These are phyloP conservation scores for Aquanectria penicillioides DNA, from an alignment of 2,329 filamentous ascomycete species.

Conservation along the genomic window DNA sequence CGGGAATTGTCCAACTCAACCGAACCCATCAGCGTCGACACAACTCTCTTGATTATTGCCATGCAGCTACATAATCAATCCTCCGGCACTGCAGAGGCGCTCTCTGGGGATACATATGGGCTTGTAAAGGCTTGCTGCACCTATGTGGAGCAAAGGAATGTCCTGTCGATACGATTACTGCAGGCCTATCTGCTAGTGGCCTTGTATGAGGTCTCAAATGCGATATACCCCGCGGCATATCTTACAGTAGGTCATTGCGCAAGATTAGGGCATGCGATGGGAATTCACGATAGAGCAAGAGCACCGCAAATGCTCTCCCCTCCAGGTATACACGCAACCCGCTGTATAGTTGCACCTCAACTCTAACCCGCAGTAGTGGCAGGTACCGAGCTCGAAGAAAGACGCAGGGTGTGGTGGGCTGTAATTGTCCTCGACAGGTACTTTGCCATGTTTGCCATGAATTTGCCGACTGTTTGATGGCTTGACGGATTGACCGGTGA, in stretches of 20 bases:
- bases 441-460: too few relatives aligned
- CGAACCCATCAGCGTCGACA: neutral
- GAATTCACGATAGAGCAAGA: neutral
- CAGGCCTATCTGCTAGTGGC: conserved; percentile 5
- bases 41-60: conserved; percentile 27
- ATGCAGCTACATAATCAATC: conserved; percentile 62
- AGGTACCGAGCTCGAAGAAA: neutral
- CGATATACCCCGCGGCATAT: conserved; percentile 12
- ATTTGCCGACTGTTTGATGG: too few relatives aligned
- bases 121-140: neutral
- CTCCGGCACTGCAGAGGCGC: neutral
- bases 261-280: conserved; percentile 7
- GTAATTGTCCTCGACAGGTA: conserved; percentile 8
- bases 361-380: neutral
- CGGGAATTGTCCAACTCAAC: neutral
- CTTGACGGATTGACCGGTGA: too few relatives aligned
- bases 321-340: neutral
- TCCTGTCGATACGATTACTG: neutral
- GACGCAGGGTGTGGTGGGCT: conserved; percentile 13
- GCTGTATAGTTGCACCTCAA: neutral
- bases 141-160: neutral
- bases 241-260: conserved; percentile 13
- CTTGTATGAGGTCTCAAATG: conserved; percentile 5
- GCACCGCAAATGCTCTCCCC: conserved; percentile 2
- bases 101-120: neutral